Evolutionary conservation across 768 basidiomycete species (phyloP).

Genomic region (Amanita rubescens): DNA sequence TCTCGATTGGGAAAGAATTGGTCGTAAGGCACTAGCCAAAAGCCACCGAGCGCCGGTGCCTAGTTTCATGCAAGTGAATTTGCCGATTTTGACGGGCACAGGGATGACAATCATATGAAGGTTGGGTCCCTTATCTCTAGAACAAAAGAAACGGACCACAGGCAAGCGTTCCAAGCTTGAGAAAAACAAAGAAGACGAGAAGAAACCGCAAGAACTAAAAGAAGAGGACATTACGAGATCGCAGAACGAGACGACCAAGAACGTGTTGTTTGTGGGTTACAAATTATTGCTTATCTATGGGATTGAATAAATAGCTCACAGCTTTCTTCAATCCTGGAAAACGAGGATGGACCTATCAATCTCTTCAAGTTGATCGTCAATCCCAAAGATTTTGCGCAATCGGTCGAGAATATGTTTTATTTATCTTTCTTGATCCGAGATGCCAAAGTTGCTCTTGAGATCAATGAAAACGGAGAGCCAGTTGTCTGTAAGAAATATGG

Average conservation of each 20-base stretch:
- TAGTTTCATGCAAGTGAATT: constrained; percentile 73
- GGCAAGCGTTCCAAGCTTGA: constrained; percentile 61
- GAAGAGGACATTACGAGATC: constrained; percentile 80
- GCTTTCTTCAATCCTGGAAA: constrained; percentile 54
- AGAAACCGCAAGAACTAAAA: constrained; percentile 70
- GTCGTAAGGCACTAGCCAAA: constrained; percentile 74
- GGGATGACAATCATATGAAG: constrained; percentile 34
- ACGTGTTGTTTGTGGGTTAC: constrained; percentile 61
- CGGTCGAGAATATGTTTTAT: constrained; percentile 95
- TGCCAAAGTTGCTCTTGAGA: constrained; percentile 70
- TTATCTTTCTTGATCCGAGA: constrained; percentile 89
- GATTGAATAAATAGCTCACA: constrained; percentile 19
- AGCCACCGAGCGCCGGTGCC: constrained; percentile 73
- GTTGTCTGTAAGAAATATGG: constrained; percentile 52
- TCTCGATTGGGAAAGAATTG: constrained; percentile 83
- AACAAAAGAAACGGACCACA: constrained; percentile 68
- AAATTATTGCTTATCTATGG: not conserved
- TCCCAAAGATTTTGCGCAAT: constrained; percentile 85
- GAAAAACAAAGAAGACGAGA: constrained; percentile 60
- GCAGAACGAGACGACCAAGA: constrained; percentile 86
- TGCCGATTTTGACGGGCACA: not conserved
- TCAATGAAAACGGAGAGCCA: constrained; percentile 60
- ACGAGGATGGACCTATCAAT: constrained; percentile 49
- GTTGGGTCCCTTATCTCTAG: constrained; percentile 85
- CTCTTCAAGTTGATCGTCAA: constrained; percentile 86